phyloP scores from a whole-genome alignment of 2,329 filamentous ascomycete genomes.

The Emmonsiellopsis sp. region DNA sequence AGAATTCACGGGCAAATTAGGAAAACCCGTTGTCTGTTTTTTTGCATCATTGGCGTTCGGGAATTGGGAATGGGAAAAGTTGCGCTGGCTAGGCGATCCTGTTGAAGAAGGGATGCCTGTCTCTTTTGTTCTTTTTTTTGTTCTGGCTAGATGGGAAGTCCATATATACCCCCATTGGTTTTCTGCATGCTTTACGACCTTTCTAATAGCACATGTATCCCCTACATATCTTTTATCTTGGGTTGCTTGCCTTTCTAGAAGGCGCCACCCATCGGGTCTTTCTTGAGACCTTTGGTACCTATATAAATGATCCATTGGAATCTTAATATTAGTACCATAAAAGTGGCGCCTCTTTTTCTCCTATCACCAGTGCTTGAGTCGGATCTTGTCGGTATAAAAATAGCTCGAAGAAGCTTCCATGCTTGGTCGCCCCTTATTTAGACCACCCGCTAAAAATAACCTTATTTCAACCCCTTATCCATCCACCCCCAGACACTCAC shows the following conservation, averaged over 20 bases:
- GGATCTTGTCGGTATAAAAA: too few relatives aligned
- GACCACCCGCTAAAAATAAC: too few relatives aligned
- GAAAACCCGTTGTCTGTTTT: neutral
- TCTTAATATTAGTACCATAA: too few relatives aligned
- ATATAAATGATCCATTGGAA: too few relatives aligned
- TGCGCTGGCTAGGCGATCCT: neutral
- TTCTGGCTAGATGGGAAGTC: neutral
- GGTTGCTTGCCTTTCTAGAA: neutral
- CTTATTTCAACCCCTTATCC: too few relatives aligned
- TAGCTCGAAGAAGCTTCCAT: too few relatives aligned
- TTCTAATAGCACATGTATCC: neutral
- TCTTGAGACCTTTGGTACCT: too few relatives aligned
- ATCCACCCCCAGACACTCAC: too few relatives aligned
- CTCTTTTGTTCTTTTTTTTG: neutral
- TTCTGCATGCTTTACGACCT: neutral
- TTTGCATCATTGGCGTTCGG: neutral
- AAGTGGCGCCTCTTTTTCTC: too few relatives aligned
- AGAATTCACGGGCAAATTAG: neutral
- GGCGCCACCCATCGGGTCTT: too few relatives aligned
- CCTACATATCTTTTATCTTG: neutral
- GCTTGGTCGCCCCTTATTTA: too few relatives aligned
- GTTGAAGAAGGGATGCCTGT: neutral
- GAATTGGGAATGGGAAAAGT: neutral
- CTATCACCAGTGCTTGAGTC: too few relatives aligned
- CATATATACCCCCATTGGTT: neutral